phyloP scores from a whole-genome alignment of 306 rosid species.

The Castanea mollissima region DNA sequence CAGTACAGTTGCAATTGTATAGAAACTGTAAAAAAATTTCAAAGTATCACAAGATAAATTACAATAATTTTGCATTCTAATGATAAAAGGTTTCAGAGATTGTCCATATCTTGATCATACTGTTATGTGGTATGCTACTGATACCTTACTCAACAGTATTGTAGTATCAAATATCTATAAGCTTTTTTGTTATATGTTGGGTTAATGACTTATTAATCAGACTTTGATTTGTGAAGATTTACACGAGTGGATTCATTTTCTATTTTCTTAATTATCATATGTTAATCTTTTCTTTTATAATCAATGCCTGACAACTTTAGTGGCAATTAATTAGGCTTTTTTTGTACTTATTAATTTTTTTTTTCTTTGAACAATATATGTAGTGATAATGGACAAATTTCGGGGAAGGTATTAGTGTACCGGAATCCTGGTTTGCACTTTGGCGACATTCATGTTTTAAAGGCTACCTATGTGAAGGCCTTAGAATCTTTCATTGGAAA shows the following conservation, averaged over 20 bases:
- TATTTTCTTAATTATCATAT: not conserved
- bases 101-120: too few relatives aligned
- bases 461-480: conserved; percentile 49
- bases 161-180: too few relatives aligned
- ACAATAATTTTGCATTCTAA: too few relatives aligned
- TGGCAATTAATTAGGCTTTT: not conserved
- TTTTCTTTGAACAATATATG: not conserved
- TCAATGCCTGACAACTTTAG: not conserved
- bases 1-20: too few relatives aligned
- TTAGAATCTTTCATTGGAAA: conserved; percentile 56
- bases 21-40: too few relatives aligned
- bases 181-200: too few relatives aligned
- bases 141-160: not conserved
- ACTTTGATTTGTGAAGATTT: not conserved
- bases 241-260: not conserved
- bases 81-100: too few relatives aligned
- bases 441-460: conserved; percentile 70
- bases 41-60: too few relatives aligned
- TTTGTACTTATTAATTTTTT: not conserved
- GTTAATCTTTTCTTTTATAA: not conserved
- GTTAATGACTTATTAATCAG: not conserved
- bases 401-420: conserved; percentile 72
- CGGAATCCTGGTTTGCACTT: conserved; percentile 81
- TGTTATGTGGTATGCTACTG: too few relatives aligned
- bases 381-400: conserved; percentile 64